Conservation (phyloP, 768 basidiomycete genomes). For the Mycena pura region DNA sequence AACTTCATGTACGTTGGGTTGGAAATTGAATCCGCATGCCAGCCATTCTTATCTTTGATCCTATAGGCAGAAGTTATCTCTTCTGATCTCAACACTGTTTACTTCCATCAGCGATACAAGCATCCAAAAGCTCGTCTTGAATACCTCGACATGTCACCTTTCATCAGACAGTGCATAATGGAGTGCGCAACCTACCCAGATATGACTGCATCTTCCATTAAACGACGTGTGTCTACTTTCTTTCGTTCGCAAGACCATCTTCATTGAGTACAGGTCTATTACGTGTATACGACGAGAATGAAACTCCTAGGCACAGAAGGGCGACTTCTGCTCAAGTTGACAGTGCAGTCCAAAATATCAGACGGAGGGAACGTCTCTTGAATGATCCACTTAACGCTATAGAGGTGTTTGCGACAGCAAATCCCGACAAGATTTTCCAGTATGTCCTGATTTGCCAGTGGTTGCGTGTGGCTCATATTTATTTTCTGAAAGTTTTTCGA, state of each 20-base stretch:
- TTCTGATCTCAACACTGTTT: background rate
- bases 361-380: conserved; percentile 7
- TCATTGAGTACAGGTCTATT: background rate
- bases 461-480: too few species aligned
- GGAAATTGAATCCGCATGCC: background rate
- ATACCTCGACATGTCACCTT: conserved; percentile 5
- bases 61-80: conserved; percentile 14
- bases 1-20: background rate
- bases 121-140: conserved; percentile 2
- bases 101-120: conserved; percentile 1
- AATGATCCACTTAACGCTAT: conserved; percentile 13
- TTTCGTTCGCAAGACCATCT: too few species aligned
- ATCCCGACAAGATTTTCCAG: conserved; percentile 22
- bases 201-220: conserved; percentile 6
- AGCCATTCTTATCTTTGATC: background rate
- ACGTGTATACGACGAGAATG: background rate
- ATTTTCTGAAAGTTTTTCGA: background rate
- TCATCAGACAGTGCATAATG: conserved; percentile 11
- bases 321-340: conserved; percentile 3
- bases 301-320: conserved; percentile 1
- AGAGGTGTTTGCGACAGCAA: conserved; percentile 13
- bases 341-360: conserved; percentile 3
- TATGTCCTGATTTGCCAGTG: background rate
- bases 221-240: conserved; percentile 3
- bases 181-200: conserved; percentile 4